Percentiles rank a stretch among this genome's conserved stretches.
Evolutionary conservation across 129 eudicot genomes (phyloP).

Genomic region (Mikania micrantha): DNA sequence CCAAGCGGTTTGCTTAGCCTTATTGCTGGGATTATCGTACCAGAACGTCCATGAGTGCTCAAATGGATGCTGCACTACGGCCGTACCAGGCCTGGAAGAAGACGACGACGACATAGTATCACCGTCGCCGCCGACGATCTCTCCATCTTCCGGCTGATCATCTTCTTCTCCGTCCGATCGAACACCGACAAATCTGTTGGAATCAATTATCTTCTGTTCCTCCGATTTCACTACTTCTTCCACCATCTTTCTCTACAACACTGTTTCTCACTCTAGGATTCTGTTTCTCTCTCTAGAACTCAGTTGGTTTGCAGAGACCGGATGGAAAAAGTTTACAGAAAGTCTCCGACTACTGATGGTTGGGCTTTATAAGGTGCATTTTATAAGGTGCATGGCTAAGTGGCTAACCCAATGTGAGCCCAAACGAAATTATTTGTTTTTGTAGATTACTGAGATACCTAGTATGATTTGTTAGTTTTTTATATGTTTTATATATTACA

Average conservation of each 20-base stretch:
- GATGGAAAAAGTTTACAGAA: no score
- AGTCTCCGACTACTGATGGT: no score
- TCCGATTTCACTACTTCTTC: slow-evolving; percentile 37
- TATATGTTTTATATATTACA: no score
- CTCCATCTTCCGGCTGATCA: slow-evolving; percentile 55
- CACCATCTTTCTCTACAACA: slow-evolving; percentile 27
- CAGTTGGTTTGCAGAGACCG: background rate
- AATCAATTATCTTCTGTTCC: background rate
- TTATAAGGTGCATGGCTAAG: no score
- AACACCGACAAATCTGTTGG: slow-evolving; percentile 9
- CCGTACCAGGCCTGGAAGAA: slow-evolving; percentile 16
- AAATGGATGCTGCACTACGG: slow-evolving; percentile 43
- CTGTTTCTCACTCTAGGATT: background rate
- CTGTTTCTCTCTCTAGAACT: slow-evolving; percentile 1
- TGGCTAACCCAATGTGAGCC: no score
- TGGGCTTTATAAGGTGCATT: no score
- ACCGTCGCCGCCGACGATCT: slow-evolving; percentile 41
- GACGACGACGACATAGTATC: slow-evolving; percentile 28
- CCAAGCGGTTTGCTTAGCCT: slow-evolving; percentile 52
- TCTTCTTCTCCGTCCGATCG: slow-evolving; percentile 22
- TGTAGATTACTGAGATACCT: no score
- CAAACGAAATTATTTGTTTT: no score
- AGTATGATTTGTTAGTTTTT: no score
- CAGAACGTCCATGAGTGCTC: slow-evolving; percentile 87
- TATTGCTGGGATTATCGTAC: slow-evolving; percentile 56